A percentile compares a stretch with the other conserved stretches of the same genome.
phyloP scores from a whole-genome alignment of 768 basidiomycete species.

The Candolleomyces aberdarensis region DNA sequence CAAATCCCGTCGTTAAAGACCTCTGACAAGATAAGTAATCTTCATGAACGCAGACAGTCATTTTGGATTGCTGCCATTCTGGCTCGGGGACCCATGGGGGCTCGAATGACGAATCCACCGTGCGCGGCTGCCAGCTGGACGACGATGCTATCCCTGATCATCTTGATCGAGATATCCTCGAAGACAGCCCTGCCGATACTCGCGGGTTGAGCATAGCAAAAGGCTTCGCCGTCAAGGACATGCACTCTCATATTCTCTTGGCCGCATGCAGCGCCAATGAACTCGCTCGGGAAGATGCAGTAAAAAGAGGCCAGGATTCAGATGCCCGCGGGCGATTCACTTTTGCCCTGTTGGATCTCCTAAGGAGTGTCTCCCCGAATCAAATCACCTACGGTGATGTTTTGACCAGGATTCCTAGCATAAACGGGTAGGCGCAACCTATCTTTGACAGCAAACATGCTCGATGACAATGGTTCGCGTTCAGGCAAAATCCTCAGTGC shows the following conservation, averaged over 20 bases:
- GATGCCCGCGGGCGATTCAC: conserved; percentile 27
- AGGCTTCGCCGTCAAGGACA: conserved; percentile 20
- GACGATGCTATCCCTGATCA: conserved; percentile 10
- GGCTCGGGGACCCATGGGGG: conserved; percentile 28
- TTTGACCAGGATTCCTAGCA: conserved; percentile 27
- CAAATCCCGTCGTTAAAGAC: background rate
- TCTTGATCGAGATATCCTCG: conserved; percentile 24
- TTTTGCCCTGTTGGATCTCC: conserved; percentile 20
- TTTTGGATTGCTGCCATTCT: conserved; percentile 46
- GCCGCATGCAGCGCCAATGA: conserved; percentile 43
- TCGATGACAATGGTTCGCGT: background rate
- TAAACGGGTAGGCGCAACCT: conserved; percentile 16
- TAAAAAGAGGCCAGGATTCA: background rate
- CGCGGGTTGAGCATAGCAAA: background rate
- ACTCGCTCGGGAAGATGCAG: conserved; percentile 12
- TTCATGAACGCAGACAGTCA: conserved; percentile 31
- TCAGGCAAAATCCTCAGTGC: conserved; percentile 17
- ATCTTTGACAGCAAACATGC: background rate
- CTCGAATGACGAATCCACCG: background rate
- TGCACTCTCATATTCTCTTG: conserved; percentile 37
- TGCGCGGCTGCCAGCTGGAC: background rate
- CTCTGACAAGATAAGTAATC: background rate
- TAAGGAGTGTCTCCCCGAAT: conserved; percentile 19
- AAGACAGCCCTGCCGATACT: background rate
- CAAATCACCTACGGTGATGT: conserved; percentile 29